Evolutionary conservation across 345 rosid species (phyloP).

Genomic region (Gynandropsis gynandra): DNA sequence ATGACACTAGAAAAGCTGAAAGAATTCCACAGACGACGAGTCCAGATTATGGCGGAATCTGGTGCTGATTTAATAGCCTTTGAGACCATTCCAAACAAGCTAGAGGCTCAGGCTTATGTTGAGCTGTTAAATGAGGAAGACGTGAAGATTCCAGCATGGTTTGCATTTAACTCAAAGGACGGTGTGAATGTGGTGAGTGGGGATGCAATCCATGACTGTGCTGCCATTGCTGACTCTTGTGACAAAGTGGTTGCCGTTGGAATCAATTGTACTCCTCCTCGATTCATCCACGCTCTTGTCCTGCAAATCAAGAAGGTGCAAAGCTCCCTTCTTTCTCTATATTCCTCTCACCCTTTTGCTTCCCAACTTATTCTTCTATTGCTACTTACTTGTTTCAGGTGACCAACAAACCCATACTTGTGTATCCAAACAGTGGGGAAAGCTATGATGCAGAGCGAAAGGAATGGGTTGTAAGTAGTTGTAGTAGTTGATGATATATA

Average conservation of each 20-base stretch:
- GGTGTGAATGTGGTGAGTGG: constrained; percentile 73
- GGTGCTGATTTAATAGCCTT: constrained; percentile 74
- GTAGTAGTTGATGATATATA: background rate
- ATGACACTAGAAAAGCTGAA: constrained; percentile 49
- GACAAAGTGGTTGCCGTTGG: constrained; percentile 65
- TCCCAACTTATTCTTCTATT: background rate
- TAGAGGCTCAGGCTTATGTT: constrained; percentile 83
- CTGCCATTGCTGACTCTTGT: constrained; percentile 53
- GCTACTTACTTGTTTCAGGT: too few relatives aligned
- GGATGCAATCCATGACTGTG: constrained; percentile 57
- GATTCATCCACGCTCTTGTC: constrained; percentile 58
- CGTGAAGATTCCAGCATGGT: constrained; percentile 63
- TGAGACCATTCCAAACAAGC: constrained; percentile 77
- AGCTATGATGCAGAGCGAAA: constrained; percentile 54
- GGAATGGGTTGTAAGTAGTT: constrained; percentile 68
- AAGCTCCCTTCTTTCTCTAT: background rate
- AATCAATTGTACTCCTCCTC: constrained; percentile 82
- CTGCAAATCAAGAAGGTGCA: constrained; percentile 45
- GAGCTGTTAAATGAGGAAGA: constrained; percentile 61
- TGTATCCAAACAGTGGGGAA: constrained; percentile 80
- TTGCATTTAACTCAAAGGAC: constrained; percentile 72
- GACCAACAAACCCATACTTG: constrained; percentile 58
- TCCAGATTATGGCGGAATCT: constrained; percentile 56
- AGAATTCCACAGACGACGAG: constrained; percentile 66
- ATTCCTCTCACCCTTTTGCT: background rate